These are phyloP conservation scores for Venturia nashicola DNA, from an alignment of 2,329 filamentous ascomycete species.

Conservation along the genomic window DNA sequence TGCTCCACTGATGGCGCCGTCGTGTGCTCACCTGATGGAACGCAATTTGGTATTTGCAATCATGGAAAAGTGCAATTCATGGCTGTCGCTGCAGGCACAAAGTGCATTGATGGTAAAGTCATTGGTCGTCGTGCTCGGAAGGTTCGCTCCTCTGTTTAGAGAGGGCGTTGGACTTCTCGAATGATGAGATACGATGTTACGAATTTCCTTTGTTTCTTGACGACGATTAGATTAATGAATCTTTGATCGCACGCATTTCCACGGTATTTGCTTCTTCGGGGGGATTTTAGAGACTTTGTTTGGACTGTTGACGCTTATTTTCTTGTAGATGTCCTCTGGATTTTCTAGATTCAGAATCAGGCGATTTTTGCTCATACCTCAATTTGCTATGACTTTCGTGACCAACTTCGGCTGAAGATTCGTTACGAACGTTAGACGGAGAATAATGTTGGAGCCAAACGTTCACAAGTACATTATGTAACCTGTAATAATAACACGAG, in stretches of 20 bases:
- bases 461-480: background rate
- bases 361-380: background rate
- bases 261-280: background rate
- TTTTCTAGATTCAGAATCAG: background rate
- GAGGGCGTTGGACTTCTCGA: background rate
- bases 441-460: background rate
- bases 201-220: background rate
- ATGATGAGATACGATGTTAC: background rate
- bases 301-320: background rate
- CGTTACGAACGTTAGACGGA: no score
- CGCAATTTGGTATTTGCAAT: constrained; percentile 7
- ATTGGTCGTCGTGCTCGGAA: background rate
- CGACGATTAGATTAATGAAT: background rate
- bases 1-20: constrained; percentile 8
- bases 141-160: background rate
- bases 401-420: background rate
- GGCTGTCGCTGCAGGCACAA: constrained; percentile 5
- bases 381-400: background rate
- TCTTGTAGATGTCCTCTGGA: background rate
- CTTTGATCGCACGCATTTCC: background rate
- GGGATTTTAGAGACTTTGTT: background rate
- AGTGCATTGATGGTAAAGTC: background rate
- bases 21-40: constrained; percentile 8
- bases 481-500: background rate
- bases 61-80: background rate